A percentile compares a stretch with the other conserved stretches of the same genome.
phyloP scores from a whole-genome alignment of 2,329 filamentous ascomycete species.

The Fusarium circinatum region DNA sequence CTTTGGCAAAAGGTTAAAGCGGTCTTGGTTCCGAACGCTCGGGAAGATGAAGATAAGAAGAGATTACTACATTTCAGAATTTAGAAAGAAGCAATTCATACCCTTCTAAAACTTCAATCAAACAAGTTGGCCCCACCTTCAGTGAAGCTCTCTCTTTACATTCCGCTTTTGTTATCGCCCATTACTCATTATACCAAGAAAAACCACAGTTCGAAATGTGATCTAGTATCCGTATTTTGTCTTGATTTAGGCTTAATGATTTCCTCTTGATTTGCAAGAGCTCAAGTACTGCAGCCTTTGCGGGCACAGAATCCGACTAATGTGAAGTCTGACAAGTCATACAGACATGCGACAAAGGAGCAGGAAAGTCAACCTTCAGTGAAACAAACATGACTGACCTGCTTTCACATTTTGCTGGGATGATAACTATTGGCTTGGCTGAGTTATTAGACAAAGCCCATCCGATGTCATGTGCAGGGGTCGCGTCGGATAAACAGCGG shows the following conservation, averaged over 20 bases:
- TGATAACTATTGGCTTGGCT: neutral
- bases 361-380: neutral
- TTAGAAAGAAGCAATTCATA: constrained; percentile 15
- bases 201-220: neutral
- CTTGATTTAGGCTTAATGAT: neutral
- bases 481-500: constrained; percentile 39
- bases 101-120: constrained; percentile 5
- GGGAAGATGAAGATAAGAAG: constrained; percentile 24
- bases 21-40: constrained; percentile 10
- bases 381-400: neutral
- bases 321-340: neutral
- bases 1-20: constrained; percentile 3
- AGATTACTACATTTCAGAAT: neutral
- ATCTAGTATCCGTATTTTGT: neutral
- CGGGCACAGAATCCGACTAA: neutral
- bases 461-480: neutral
- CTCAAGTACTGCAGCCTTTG: neutral
- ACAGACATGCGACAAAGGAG: neutral
- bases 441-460: neutral
- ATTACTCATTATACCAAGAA: neutral
- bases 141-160: neutral
- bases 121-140: constrained; percentile 8
- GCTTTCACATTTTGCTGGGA: neutral
- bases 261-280: neutral
- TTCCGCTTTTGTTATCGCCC: neutral